phyloP scores from a whole-genome alignment of 495 filamentous ascomycete genomes.

The Lasiosphaeris hirsuta region DNA sequence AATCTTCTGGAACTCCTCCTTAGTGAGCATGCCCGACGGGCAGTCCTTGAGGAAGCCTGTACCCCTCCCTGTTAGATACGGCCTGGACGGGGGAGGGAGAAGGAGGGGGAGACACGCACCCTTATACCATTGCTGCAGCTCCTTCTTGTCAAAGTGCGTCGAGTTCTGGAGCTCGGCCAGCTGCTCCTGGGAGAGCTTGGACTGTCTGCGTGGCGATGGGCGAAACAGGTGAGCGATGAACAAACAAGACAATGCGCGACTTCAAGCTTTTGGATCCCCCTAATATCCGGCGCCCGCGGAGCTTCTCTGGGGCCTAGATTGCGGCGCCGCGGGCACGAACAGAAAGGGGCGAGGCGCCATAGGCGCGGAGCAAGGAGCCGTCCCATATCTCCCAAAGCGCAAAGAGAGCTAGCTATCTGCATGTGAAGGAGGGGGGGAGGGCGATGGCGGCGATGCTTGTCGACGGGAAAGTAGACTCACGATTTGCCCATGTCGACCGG shows the following conservation, averaged over 20 bases:
- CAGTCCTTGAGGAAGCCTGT: conserved; percentile 97
- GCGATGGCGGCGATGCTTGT: not conserved
- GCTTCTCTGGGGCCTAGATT: no score
- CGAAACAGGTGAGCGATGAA: not conserved
- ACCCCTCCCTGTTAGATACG: not conserved
- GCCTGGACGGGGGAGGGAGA: not conserved
- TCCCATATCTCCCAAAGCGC: no score
- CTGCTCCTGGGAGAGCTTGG: conserved; percentile 92
- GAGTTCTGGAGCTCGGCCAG: conserved; percentile 91
- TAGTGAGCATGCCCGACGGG: conserved; percentile 91
- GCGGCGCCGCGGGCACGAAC: no score
- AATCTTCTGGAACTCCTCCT: conserved; percentile 98
- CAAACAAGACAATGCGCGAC: no score
- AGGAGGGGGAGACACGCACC: conserved; percentile 49
- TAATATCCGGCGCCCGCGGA: no score
- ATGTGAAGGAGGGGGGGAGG: not conserved
- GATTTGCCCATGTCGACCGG: conserved; percentile 43
- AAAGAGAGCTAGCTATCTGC: no score
- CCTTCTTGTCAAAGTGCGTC: conserved; percentile 99
- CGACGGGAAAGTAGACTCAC: conserved; percentile 33
- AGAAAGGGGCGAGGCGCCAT: no score
- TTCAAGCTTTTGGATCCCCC: no score
- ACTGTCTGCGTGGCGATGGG: conserved; percentile 56
- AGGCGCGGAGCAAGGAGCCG: no score
- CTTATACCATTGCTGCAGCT: conserved; percentile 99